Evolutionary conservation across 257 asterid species (phyloP).

Genomic region (Catharanthus roseus): DNA sequence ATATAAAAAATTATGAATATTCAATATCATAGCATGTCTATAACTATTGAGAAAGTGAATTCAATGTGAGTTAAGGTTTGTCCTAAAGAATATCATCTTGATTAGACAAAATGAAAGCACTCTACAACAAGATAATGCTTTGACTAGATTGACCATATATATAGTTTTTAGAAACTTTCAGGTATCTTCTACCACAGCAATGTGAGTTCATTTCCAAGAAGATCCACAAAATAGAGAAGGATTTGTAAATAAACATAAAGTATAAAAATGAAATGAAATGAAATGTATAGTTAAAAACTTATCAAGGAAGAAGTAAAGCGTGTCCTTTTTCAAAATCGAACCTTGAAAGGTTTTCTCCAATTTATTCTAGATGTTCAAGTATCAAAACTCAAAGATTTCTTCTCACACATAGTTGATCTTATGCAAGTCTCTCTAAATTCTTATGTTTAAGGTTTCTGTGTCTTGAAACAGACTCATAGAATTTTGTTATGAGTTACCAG

Average conservation of each 20-base stretch:
- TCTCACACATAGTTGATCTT: neutral
- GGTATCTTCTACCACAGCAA: neutral
- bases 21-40: no score
- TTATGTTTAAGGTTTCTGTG: neutral
- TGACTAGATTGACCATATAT: neutral
- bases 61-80: neutral
- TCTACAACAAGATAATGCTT: neutral
- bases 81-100: neutral
- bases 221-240: neutral
- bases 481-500: neutral
- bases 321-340: neutral
- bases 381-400: neutral
- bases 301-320: neutral
- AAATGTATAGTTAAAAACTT: neutral
- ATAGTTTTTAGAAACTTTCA: neutral
- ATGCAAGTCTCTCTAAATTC: neutral
- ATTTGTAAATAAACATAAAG: neutral
- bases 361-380: neutral
- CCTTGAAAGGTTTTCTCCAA: neutral
- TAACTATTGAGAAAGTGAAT: no score
- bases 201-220: no score
- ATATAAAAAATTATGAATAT: no score
- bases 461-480: neutral
- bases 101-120: neutral
- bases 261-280: neutral